These are phyloP conservation scores for Ceratocystis variospora DNA, from an alignment of 2,329 filamentous ascomycete genomes.

Conservation along the genomic window DNA sequence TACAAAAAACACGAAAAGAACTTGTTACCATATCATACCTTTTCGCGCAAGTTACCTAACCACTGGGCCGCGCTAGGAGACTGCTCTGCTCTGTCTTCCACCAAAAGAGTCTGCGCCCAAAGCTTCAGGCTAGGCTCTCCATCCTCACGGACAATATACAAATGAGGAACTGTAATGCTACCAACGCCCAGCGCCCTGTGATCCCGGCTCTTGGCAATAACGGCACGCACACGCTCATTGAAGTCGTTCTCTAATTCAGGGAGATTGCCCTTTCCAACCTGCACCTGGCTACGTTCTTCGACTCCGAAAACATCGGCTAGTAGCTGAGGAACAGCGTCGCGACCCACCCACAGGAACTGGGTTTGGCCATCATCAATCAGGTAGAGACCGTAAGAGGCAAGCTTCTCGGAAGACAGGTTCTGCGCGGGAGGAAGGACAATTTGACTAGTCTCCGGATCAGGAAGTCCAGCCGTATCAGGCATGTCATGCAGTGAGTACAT, in stretches of 20 bases:
- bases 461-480: slow-evolving; percentile 81
- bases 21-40: slow-evolving; percentile 42
- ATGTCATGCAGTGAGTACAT: slow-evolving; percentile 88
- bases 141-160: slow-evolving; percentile 90
- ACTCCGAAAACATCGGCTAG: slow-evolving; percentile 82
- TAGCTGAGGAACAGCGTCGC: slow-evolving; percentile 81
- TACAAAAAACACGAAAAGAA: neutral
- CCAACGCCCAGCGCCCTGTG: slow-evolving; percentile 77
- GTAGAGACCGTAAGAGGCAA: slow-evolving; percentile 84
- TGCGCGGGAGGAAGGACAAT: slow-evolving; percentile 72
- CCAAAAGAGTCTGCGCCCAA: slow-evolving; percentile 90
- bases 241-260: slow-evolving; percentile 90
- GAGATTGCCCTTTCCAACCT: slow-evolving; percentile 78
- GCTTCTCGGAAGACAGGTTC: slow-evolving; percentile 76
- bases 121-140: slow-evolving; percentile 89
- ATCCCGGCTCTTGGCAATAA: slow-evolving; percentile 84
- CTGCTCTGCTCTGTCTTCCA: slow-evolving; percentile 91
- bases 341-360: slow-evolving; percentile 92
- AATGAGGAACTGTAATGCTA: slow-evolving; percentile 79
- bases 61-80: slow-evolving; percentile 86
- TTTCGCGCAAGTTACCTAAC: slow-evolving; percentile 83
- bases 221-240: slow-evolving; percentile 81
- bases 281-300: slow-evolving; percentile 66
- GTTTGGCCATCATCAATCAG: slow-evolving; percentile 95
- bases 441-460: slow-evolving; percentile 73